phyloP scores from a whole-genome alignment of 2,329 filamentous ascomycete species.

The Lecanosticta acicola region DNA sequence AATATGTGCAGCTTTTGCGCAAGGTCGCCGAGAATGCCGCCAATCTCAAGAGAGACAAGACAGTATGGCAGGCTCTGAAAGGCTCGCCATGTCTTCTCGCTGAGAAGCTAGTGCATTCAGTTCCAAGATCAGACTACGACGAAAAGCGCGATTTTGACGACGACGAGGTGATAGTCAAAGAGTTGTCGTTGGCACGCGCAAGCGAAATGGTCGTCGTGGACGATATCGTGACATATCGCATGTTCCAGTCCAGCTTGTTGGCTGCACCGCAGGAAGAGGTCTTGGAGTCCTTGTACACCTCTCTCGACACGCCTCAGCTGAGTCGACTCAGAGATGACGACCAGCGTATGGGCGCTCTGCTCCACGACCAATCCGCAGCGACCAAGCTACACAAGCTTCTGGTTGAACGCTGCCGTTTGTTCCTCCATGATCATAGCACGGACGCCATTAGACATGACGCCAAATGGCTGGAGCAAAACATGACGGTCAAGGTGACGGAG shows the following conservation, averaged over 20 bases:
- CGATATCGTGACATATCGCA: slow-evolving; percentile 80
- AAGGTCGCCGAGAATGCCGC: slow-evolving; percentile 69
- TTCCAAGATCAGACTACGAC: slow-evolving; percentile 46
- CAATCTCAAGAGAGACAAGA: slow-evolving; percentile 69
- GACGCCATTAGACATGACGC: slow-evolving; percentile 80
- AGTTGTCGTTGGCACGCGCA: slow-evolving; percentile 71
- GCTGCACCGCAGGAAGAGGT: slow-evolving; percentile 85
- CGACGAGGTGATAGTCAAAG: slow-evolving; percentile 54
- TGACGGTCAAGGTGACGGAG: slow-evolving; percentile 71
- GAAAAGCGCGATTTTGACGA: slow-evolving; percentile 40
- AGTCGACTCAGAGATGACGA: slow-evolving; percentile 75
- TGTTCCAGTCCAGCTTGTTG: slow-evolving; percentile 79
- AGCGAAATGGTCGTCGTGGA: slow-evolving; percentile 72
- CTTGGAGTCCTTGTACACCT: slow-evolving; percentile 77
- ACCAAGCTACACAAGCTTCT: slow-evolving; percentile 71
- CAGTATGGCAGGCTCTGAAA: slow-evolving; percentile 71
- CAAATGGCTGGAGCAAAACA: slow-evolving; percentile 83
- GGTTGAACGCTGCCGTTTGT: slow-evolving; percentile 80
- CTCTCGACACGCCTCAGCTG: slow-evolving; percentile 71
- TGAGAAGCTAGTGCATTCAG: slow-evolving; percentile 64
- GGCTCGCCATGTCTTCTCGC: slow-evolving; percentile 72
- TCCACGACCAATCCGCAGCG: slow-evolving; percentile 63
- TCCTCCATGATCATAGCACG: slow-evolving; percentile 74
- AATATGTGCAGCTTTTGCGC: slow-evolving; percentile 77
- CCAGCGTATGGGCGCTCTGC: slow-evolving; percentile 61